These are phyloP conservation scores for Isochrysis galbana DNA, from an alignment of 78 protist species.

Conservation along the genomic window DNA sequence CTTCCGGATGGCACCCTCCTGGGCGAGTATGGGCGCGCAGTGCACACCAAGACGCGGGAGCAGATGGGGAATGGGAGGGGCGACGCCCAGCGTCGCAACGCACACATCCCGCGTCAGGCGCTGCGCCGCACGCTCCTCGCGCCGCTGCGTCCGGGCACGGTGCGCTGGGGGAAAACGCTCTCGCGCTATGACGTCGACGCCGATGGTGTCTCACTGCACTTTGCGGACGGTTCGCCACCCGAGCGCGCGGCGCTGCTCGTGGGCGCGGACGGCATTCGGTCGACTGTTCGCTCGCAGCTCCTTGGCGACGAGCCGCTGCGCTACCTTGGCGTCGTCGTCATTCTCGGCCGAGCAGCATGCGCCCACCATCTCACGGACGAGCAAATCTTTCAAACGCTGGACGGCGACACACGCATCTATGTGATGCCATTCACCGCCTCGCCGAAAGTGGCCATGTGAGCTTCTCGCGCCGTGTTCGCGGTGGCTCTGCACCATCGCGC, in stretches of 20 bases:
- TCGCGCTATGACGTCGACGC: not conserved
- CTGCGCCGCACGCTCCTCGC: slow-evolving; percentile 1
- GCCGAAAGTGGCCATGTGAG: not conserved
- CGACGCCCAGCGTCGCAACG: not conserved
- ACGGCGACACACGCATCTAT: slow-evolving; percentile 35
- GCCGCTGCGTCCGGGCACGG: not conserved
- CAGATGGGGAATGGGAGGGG: not conserved
- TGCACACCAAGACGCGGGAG: not conserved
- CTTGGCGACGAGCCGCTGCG: not conserved
- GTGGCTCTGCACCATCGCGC: no score
- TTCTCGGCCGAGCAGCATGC: slow-evolving; percentile 21
- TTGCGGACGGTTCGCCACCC: not conserved
- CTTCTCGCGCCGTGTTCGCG: no score
- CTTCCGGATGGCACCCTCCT: not conserved
- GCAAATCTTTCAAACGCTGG: not conserved
- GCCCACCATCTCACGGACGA: not conserved
- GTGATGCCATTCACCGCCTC: slow-evolving; percentile 26
- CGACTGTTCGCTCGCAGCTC: not conserved
- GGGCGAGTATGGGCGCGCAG: not conserved
- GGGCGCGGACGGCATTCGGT: slow-evolving; percentile 39
- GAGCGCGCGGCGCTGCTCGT: not conserved
- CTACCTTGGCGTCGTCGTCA: slow-evolving; percentile 19
- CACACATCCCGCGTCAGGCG: slow-evolving; percentile 29
- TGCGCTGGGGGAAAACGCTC: not conserved
- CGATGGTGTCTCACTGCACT: not conserved